Base-by-base conservation (phyloP, 1,139 yeast genomes). In the Meyerozyma sp. region DNA sequence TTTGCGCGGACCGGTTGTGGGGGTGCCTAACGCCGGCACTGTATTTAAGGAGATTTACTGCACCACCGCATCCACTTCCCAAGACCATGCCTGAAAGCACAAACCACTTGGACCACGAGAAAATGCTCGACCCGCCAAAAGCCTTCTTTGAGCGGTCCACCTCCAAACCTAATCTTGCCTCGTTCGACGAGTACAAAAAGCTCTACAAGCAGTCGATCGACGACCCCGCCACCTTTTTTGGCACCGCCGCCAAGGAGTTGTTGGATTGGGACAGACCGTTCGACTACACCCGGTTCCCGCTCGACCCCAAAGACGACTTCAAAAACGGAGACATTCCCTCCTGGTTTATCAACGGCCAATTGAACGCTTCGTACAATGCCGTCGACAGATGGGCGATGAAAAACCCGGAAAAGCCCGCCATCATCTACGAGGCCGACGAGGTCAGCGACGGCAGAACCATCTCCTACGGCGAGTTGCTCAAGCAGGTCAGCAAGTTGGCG, bases 391-490 rank as follows among this genome's bases (percentile, higher is more conserved):
- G 88, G 77, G 95, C 94, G 4, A 61, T 81, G 46, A 70, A 73
- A 54, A 75, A 79, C 55, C 94, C 94, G 21, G 62, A 82, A 58
- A 84, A 84, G 61, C 76, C 82, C 3, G 94, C 94, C n/a, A 78
- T 85, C 48, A 73, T 84, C 49, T 86, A 83, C 61, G 95, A 86
- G 65, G 88, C 86, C 40, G 95, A 86, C 60, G 93, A 84, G 62
- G 82, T 82, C 35, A 74, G 77, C 49, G 71, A 79, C 51, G 88
- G 89, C 9, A 66, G 79, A 57, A 71, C 69, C 37, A 71, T 85
- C 53, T 77, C 90, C 32, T 86, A 83, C 61, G 85, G 84, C 39
- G 85, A 86, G 64, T 71, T 86, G 56, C 72, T 86, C 53, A 79
- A 79, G 58, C 74, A 85, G 43, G 89, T 85, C 43, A 79, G 80